A percentile compares a stretch with the other conserved stretches of the same genome.
Conservation (phyloP, 768 basidiomycete genomes). For the Lentinula aciculospora region DNA sequence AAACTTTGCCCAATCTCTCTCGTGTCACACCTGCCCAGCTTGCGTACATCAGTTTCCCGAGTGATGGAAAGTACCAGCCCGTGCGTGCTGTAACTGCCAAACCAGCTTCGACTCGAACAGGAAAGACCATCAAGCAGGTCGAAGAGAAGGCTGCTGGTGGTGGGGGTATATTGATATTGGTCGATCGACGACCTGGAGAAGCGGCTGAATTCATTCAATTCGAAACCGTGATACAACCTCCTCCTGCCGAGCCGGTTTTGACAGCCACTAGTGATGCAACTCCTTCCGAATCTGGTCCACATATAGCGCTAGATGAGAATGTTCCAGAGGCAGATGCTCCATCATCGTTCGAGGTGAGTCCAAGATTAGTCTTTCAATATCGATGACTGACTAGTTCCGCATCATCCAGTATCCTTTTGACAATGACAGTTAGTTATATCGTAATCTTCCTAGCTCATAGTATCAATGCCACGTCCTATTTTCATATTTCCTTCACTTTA, state of each 20-base stretch:
- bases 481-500: background rate
- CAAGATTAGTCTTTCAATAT: background rate
- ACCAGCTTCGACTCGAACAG: conserved; percentile 25
- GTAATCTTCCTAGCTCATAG: background rate
- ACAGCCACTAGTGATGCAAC: conserved; percentile 25
- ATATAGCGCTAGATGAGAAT: conserved; percentile 67
- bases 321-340: conserved; percentile 73
- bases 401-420: conserved; percentile 77
- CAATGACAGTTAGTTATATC: conserved; percentile 42
- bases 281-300: conserved; percentile 34
- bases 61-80: conserved; percentile 79
- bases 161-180: conserved; percentile 82
- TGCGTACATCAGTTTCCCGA: conserved; percentile 76
- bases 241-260: conserved; percentile 23
- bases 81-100: conserved; percentile 72
- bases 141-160: conserved; percentile 71
- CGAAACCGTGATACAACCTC: conserved; percentile 28
- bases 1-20: conserved; percentile 80
- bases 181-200: conserved; percentile 67
- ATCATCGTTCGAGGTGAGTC: conserved; percentile 76
- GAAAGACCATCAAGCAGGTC: conserved; percentile 26
- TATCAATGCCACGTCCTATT: conserved; percentile 2
- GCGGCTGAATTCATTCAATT: conserved; percentile 71
- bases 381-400: conserved; percentile 16
- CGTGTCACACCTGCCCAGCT: conserved; percentile 90